Conservation (phyloP, 2,329 filamentous ascomycete species). For the Exophiala sp. region DNA sequence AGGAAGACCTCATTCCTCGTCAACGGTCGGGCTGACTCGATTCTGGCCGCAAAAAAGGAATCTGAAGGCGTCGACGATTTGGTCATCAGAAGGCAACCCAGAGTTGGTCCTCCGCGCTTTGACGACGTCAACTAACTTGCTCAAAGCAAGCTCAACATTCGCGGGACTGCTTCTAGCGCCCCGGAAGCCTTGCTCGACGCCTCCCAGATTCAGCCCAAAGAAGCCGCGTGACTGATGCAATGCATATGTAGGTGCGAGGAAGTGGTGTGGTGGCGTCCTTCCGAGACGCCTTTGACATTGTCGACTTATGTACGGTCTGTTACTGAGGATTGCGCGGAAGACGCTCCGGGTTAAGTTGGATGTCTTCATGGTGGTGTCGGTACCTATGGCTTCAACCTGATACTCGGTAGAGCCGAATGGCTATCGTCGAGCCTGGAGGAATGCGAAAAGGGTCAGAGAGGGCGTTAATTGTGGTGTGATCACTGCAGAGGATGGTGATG, state of each 20-base stretch:
- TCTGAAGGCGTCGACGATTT: slow-evolving; percentile 60
- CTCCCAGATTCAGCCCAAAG: slow-evolving; percentile 20
- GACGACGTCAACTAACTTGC: slow-evolving; percentile 57
- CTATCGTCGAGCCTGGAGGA: no score
- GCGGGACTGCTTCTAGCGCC: slow-evolving; percentile 20
- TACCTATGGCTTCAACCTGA: no score
- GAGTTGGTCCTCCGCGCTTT: slow-evolving; percentile 57
- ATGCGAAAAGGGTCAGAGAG: no score
- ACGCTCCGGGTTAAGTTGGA: slow-evolving; percentile 41
- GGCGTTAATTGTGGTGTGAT: no score
- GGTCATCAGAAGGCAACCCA: slow-evolving; percentile 57
- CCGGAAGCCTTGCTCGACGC: slow-evolving; percentile 7
- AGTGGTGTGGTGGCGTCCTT: neutral
- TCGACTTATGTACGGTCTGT: slow-evolving; percentile 35
- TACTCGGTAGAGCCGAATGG: no score
- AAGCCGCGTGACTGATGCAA: slow-evolving; percentile 19
- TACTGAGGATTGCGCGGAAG: slow-evolving; percentile 42
- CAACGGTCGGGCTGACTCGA: slow-evolving; percentile 47
- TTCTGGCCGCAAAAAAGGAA: slow-evolving; percentile 57
- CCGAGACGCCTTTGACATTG: slow-evolving; percentile 15
- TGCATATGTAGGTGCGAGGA: slow-evolving; percentile 1
- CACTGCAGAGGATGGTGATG: no score
- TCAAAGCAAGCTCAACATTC: slow-evolving; percentile 26
- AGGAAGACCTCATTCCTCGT: slow-evolving; percentile 62
- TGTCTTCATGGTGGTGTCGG: slow-evolving; percentile 38